Conservation (phyloP, 202 grass and related monocot genomes). For the Zoysia matrella region DNA sequence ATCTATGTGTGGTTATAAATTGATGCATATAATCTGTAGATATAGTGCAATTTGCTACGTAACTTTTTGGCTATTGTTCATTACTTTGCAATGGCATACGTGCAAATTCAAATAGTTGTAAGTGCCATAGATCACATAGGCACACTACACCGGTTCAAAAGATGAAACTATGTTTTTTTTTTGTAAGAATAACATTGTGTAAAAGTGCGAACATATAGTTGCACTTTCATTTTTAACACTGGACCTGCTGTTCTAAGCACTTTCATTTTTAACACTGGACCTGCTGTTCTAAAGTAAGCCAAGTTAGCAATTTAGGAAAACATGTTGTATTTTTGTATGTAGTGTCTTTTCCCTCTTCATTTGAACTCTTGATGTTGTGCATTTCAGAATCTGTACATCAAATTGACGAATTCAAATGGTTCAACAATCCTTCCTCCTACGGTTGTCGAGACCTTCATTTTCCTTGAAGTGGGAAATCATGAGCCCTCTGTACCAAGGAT, state of each 20-base stretch:
- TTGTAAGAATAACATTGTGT: not conserved
- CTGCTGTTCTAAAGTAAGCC: not conserved
- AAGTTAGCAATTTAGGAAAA: not conserved
- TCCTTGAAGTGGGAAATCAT: constrained; percentile 83
- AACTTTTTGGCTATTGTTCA: not conserved
- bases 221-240: not conserved
- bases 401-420: constrained; percentile 84
- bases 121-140: not conserved
- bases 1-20: not conserved
- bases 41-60: not conserved
- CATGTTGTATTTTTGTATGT: not conserved
- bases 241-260: not conserved
- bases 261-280: not conserved
- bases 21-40: not conserved
- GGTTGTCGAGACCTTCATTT: constrained; percentile 80
- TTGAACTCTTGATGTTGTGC: constrained; percentile 29
- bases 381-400: constrained; percentile 88
- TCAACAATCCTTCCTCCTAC: constrained; percentile 81
- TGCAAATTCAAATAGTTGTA: constrained; percentile 24
- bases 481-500: constrained; percentile 82
- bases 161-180: not conserved
- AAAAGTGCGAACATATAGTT: not conserved
- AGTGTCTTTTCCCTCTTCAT: not conserved
- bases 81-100: constrained; percentile 16
- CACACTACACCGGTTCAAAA: not conserved